Percentiles rank a stretch among this genome's conserved stretches.
Evolutionary conservation across 495 filamentous ascomycete genomes (phyloP).

Genomic region (Podospora tetraspora): DNA sequence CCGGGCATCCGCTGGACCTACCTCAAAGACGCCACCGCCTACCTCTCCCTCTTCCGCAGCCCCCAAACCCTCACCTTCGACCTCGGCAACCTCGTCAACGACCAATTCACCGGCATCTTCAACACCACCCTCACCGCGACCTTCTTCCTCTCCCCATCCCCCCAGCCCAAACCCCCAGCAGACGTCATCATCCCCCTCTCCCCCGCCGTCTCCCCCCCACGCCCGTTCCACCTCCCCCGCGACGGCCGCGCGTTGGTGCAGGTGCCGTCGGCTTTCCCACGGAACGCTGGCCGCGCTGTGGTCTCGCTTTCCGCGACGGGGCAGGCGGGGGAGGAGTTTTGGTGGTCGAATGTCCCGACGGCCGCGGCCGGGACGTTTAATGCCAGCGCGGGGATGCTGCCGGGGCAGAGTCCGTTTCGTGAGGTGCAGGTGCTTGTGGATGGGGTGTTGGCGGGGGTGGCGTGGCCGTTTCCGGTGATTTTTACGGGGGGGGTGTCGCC

Average conservation of each 20-base stretch:
- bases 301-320: slow-evolving; percentile 74
- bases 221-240: slow-evolving; percentile 61
- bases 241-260: slow-evolving; percentile 49
- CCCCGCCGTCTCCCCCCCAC: slow-evolving; percentile 46
- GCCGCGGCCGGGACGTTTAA: slow-evolving; percentile 59
- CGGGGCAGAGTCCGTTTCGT: slow-evolving; percentile 71
- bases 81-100: slow-evolving; percentile 67
- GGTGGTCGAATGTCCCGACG: slow-evolving; percentile 78
- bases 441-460: slow-evolving; percentile 67
- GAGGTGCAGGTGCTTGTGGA: slow-evolving; percentile 81
- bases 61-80: slow-evolving; percentile 79
- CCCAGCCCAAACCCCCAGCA: slow-evolving; percentile 45
- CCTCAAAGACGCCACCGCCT: slow-evolving; percentile 78
- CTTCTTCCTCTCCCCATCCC: slow-evolving; percentile 53
- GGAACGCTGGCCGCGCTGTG: slow-evolving; percentile 61
- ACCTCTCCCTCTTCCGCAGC: slow-evolving; percentile 58
- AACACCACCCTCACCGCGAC: slow-evolving; percentile 76
- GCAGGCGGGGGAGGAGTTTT: slow-evolving; percentile 78
- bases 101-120: slow-evolving; percentile 72
- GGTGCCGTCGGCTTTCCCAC: slow-evolving; percentile 44
- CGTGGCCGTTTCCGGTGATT: slow-evolving; percentile 81
- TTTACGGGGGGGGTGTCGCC: slow-evolving; percentile 86
- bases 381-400: slow-evolving; percentile 50
- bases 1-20: slow-evolving; percentile 70
- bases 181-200: slow-evolving; percentile 69